phyloP scores from a whole-genome alignment of 2,329 filamentous ascomycete genomes.

The Pleoardoris graminearum region DNA sequence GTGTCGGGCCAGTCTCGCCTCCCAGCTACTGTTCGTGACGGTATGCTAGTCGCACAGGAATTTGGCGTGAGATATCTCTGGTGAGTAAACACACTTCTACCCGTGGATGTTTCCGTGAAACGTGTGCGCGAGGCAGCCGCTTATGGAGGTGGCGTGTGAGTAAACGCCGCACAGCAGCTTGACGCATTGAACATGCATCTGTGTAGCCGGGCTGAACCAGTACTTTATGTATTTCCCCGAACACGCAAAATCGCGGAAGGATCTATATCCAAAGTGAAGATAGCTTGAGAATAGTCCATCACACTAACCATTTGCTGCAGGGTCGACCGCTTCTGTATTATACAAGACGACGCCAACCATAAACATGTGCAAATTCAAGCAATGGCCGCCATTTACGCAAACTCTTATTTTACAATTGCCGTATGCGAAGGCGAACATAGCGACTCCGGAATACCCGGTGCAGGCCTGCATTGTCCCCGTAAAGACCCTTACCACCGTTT shows the following conservation, averaged over 20 bases:
- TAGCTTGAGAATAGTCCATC: neutral
- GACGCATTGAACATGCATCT: too few relatives aligned
- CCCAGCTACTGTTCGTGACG: slow-evolving; percentile 7
- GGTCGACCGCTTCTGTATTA: slow-evolving; percentile 15
- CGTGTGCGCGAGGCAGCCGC: too few relatives aligned
- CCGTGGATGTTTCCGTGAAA: too few relatives aligned
- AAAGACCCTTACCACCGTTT: neutral
- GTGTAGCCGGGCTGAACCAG: too few relatives aligned
- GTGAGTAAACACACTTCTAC: neutral
- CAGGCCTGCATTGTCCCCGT: neutral
- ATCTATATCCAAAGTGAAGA: neutral
- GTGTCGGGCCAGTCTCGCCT: neutral
- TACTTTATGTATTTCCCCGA: too few relatives aligned
- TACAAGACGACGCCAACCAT: slow-evolving; percentile 5
- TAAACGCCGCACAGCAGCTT: too few relatives aligned
- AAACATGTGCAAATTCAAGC: slow-evolving; percentile 1
- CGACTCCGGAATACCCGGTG: slow-evolving; percentile 2
- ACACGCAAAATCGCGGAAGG: too few relatives aligned
- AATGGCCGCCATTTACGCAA: slow-evolving; percentile 14
- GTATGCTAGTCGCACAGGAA: neutral
- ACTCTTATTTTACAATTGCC: slow-evolving; percentile 12
- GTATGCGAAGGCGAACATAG: slow-evolving; percentile 7
- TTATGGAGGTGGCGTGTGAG: too few relatives aligned
- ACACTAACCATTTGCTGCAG: neutral
- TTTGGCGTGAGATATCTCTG: slow-evolving; percentile 8